Percentiles rank a stretch among this genome's conserved stretches.
phyloP scores from a whole-genome alignment of 768 basidiomycete species.

The Myochromella boudieri region DNA sequence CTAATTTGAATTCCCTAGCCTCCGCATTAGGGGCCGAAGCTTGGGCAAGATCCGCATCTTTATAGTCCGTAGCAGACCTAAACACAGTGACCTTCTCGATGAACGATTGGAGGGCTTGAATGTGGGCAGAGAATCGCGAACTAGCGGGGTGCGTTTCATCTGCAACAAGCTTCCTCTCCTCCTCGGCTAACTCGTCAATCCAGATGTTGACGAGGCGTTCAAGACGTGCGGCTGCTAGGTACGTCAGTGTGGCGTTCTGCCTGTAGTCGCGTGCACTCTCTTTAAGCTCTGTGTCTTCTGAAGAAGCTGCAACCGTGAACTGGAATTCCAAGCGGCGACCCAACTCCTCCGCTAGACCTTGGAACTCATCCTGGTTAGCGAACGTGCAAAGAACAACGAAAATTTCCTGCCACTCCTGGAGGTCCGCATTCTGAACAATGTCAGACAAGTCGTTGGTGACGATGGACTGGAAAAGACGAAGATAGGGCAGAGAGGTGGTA shows the following conservation, averaged over 20 bases:
- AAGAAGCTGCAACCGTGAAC: constrained; percentile 55
- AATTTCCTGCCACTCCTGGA: constrained; percentile 94
- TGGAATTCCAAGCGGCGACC: constrained; percentile 90
- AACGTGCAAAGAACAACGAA: constrained; percentile 97
- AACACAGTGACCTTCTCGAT: constrained; percentile 97
- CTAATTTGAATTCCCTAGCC: constrained; percentile 76
- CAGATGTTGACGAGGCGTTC: constrained; percentile 90
- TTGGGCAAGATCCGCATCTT: constrained; percentile 65
- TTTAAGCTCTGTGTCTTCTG: constrained; percentile 42
- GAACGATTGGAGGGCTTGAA: constrained; percentile 86
- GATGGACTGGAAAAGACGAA: constrained; percentile 93
- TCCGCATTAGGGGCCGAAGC: constrained; percentile 38
- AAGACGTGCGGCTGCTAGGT: constrained; percentile 85
- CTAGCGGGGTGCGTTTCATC: constrained; percentile 39
- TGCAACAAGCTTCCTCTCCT: constrained; percentile 58
- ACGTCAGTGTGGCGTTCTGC: constrained; percentile 90
- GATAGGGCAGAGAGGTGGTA: constrained; percentile 75
- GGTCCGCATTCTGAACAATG: constrained; percentile 93
- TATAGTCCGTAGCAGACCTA: constrained; percentile 79
- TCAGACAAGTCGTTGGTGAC: constrained; percentile 90
- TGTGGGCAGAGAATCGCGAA: constrained; percentile 77
- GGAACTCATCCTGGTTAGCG: constrained; percentile 81
- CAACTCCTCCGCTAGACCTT: constrained; percentile 86
- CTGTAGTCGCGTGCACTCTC: constrained; percentile 53
- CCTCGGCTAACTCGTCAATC: constrained; percentile 86